Percentiles rank a stretch among this genome's conserved stretches.
Conservation (phyloP, 768 basidiomycete genomes). For the Boletus tylopilopsis region DNA sequence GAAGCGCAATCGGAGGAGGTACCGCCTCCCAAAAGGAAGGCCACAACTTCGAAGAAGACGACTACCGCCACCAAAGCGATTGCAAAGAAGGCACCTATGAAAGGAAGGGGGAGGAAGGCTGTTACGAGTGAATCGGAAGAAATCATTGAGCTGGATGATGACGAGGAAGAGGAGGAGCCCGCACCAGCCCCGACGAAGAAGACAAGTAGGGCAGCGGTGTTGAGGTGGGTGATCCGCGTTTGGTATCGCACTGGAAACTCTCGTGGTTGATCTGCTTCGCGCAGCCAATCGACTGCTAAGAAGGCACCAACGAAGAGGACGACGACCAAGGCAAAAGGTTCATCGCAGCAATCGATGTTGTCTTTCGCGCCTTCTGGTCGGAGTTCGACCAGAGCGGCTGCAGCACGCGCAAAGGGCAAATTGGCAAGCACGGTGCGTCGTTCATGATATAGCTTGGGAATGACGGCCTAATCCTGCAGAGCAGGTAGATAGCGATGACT, state of each 20-base stretch:
- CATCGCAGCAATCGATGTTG: conserved; percentile 44
- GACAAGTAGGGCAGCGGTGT: conserved; percentile 59
- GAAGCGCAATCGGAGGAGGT: conserved; percentile 42
- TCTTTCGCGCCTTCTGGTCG: conserved; percentile 61
- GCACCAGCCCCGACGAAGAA: conserved; percentile 48
- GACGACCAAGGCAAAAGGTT: conserved; percentile 30
- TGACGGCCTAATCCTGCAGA: background rate
- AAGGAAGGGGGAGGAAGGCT: conserved; percentile 53
- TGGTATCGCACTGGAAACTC: conserved; percentile 27
- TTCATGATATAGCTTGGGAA: background rate
- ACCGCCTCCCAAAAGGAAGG: conserved; percentile 43
- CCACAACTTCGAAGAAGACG: conserved; percentile 32
- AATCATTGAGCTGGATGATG: conserved; percentile 52
- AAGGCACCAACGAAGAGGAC: conserved; percentile 53
- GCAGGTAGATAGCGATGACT: conserved; percentile 30
- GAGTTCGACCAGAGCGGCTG: conserved; percentile 60
- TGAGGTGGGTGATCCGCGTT: conserved; percentile 56
- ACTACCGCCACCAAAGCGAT: conserved; percentile 30
- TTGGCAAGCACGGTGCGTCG: conserved; percentile 45
- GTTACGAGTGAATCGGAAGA: conserved; percentile 49
- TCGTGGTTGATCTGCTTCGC: conserved; percentile 3
- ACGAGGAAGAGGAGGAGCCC: conserved; percentile 49
- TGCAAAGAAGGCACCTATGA: conserved; percentile 46
- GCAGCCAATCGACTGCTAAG: conserved; percentile 40
- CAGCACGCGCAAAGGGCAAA: conserved; percentile 61